phyloP scores from a whole-genome alignment of 2,329 filamentous ascomycete species.

The Pseudocercospora vitis region DNA sequence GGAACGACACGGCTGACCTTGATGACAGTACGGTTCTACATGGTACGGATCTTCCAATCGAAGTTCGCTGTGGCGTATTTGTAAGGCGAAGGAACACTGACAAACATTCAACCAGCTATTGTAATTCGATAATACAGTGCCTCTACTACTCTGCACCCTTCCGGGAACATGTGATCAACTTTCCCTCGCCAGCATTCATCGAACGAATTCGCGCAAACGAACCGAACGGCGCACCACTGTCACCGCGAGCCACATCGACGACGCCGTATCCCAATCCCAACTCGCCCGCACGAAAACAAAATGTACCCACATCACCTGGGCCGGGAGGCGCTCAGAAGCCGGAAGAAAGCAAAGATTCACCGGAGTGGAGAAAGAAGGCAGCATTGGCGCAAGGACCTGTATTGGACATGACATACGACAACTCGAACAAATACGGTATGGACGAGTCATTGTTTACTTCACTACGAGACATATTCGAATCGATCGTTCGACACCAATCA shows the following conservation, averaged over 20 bases:
- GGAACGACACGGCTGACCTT: slow-evolving; percentile 17
- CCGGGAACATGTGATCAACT: slow-evolving; percentile 89
- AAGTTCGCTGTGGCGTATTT: background rate
- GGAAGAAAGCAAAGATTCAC: slow-evolving; percentile 91
- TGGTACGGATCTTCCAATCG: slow-evolving; percentile 62
- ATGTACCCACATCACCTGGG: slow-evolving; percentile 54
- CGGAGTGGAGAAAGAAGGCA: slow-evolving; percentile 97
- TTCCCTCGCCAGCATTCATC: slow-evolving; percentile 70
- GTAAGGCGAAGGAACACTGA: slow-evolving; percentile 10
- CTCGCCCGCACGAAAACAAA: slow-evolving; percentile 49
- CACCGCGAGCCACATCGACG: slow-evolving; percentile 40
- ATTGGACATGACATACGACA: slow-evolving; percentile 79
- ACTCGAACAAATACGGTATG: slow-evolving; percentile 81
- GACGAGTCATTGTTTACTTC: slow-evolving; percentile 92
- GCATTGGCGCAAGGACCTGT: slow-evolving; percentile 86
- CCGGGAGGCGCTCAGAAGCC: slow-evolving; percentile 62
- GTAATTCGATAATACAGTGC: slow-evolving; percentile 96
- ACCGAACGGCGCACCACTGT: slow-evolving; percentile 31
- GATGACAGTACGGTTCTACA: slow-evolving; percentile 84
- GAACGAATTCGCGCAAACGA: slow-evolving; percentile 62
- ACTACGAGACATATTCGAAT: slow-evolving; percentile 93
- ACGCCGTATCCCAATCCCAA: slow-evolving; percentile 39
- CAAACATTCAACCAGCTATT: slow-evolving; percentile 66
- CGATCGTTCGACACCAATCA: slow-evolving; percentile 75
- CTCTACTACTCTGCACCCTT: slow-evolving; percentile 95